phyloP scores from a whole-genome alignment of 2,329 filamentous ascomycete species.

The Colletotrichum tamarilloi region DNA sequence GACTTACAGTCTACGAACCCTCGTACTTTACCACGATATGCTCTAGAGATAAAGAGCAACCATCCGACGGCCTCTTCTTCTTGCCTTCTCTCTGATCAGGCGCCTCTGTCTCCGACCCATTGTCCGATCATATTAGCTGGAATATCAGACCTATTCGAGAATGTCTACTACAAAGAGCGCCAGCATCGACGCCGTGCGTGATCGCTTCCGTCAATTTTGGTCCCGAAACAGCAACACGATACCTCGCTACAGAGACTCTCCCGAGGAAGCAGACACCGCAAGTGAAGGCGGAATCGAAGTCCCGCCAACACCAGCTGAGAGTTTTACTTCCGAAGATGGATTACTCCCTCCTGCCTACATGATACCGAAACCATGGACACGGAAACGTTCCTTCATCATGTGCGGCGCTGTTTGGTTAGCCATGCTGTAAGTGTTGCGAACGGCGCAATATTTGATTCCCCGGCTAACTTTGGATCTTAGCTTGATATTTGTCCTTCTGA shows the following conservation, averaged over 20 bases:
- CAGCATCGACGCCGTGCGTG: constrained; percentile 20
- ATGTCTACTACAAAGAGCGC: constrained; percentile 8
- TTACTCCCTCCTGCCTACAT: constrained; percentile 21
- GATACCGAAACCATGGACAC: constrained; percentile 26
- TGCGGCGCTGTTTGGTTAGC: constrained; percentile 32
- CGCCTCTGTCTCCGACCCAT: neutral
- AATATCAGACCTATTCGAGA: neutral
- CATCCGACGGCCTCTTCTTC: neutral
- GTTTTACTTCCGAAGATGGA: constrained; percentile 26
- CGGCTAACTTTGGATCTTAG: constrained; percentile 7
- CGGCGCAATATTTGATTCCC: no score
- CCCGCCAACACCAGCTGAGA: constrained; percentile 16
- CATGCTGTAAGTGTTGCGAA: constrained; percentile 24
- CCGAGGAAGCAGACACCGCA: neutral
- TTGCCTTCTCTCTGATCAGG: neutral
- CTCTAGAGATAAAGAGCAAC: neutral
- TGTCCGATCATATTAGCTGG: neutral
- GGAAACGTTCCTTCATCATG: constrained; percentile 31
- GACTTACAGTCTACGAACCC: neutral
- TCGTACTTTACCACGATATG: neutral
- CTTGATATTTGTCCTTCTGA: constrained; percentile 28
- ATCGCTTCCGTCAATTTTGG: constrained; percentile 30
- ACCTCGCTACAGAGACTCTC: constrained; percentile 18
- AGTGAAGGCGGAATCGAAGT: neutral
- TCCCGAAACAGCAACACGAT: constrained; percentile 6